phyloP scores from a whole-genome alignment of 1,284 basidiomycete species.

The Ganoderma boninense region DNA sequence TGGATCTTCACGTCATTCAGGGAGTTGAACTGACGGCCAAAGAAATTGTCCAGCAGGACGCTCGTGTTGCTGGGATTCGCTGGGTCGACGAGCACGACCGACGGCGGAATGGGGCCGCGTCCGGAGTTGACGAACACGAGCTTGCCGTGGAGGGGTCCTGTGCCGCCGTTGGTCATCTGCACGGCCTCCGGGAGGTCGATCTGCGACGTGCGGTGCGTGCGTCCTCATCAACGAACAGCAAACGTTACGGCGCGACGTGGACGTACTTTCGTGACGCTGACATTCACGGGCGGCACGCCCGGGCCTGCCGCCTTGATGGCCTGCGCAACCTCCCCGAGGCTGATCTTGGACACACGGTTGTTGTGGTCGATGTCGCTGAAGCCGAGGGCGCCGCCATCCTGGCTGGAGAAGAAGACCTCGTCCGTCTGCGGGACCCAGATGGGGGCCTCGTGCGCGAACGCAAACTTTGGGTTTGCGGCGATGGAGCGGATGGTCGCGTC shows the following conservation, averaged over 20 bases:
- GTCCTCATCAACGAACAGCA: too few species aligned
- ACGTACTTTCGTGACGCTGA: conserved; percentile 66
- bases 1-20: conserved; percentile 54
- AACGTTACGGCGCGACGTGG: conserved; percentile 61
- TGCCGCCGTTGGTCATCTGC: conserved; percentile 82
- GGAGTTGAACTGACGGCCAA: conserved; percentile 86
- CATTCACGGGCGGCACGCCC: conserved; percentile 53
- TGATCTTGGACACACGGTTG: conserved; percentile 50
- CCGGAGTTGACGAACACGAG: conserved; percentile 76
- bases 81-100: conserved; percentile 73
- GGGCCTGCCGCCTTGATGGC: conserved; percentile 40
- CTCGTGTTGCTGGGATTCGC: conserved; percentile 53
- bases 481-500: conserved; percentile 66
- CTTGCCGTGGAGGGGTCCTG: conserved; percentile 69
- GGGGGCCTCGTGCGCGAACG: conserved; percentile 80
- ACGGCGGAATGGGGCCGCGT: conserved; percentile 67
- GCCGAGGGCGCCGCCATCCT: conserved; percentile 53
- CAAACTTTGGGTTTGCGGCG: conserved; percentile 63
- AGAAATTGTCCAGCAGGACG: conserved; percentile 50
- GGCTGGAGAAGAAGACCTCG: conserved; percentile 61
- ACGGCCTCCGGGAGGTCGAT: conserved; percentile 56
- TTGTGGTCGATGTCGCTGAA: conserved; percentile 53
- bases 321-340: conserved; percentile 44
- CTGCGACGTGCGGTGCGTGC: neutral
- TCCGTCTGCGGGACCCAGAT: conserved; percentile 68